Base-by-base conservation (phyloP, 768 basidiomycete species). In the Amanita brunnescens region DNA sequence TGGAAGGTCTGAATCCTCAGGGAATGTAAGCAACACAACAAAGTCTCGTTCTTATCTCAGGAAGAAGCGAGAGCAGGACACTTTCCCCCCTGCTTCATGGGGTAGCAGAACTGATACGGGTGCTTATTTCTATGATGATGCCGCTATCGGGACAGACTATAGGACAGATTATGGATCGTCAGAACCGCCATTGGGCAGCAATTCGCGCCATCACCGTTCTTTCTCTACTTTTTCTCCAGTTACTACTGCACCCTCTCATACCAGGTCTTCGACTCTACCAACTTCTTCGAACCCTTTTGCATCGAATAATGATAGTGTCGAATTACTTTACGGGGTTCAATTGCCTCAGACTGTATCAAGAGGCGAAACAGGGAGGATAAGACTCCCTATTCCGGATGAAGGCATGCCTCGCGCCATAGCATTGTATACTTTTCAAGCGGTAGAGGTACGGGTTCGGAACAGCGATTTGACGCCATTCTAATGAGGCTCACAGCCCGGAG, bases 351-450 rank as follows among this genome's bases (percentile, higher is more conserved):
- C 33, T n/a, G 32, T 7, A 16, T 38, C 9, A 10, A 20, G 29
- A 32, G 12, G 21, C 24, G 29, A 29, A 32, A 7, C 4, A 13
- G 14, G 14, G 26, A n/a, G n/a, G n/a, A n/a, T n/a, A n/a, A n/a
- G n/a, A n/a, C n/a, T n/a, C n/a, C 16, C 16, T 6, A 40, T 41
- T n/a, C 38, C 73, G 47, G 64, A 71, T 47, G 81, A 85, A 59
- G 85, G 84, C 21, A 69, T 89, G 18, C 82, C 75, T 12, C 77
- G 84, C 46, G 88, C 83, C 3, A 80, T 91, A 41, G 88, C 89
- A 2, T 59, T 87, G 53, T 89, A 79, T 60, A 74, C 85, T 64
- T 90, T 87, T 64, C 62, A 76, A 32, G 88, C 87, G 20, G 77
- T 84, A 13, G 81, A 90, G 75, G 85, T 84, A 57, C 35, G 69